Evolutionary conservation across 169 alveolate species (phyloP).

Genomic region (Perkinsus chesapeaki): DNA sequence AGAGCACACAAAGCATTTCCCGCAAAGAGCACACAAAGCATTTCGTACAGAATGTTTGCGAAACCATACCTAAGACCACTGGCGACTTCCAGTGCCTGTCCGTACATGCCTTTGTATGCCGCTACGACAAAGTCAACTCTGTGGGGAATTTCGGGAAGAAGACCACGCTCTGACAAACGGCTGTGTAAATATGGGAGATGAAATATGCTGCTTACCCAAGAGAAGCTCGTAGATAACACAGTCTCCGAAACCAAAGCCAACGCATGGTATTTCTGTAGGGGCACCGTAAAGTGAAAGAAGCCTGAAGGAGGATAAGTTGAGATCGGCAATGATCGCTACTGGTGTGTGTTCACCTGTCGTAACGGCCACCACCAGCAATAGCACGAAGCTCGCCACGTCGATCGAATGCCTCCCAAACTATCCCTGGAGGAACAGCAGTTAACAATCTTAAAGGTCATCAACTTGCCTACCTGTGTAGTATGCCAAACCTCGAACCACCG

Average conservation of each 20-base stretch:
- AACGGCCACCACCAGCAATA: constrained; percentile 38
- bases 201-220: not conserved
- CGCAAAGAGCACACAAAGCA: too few species aligned
- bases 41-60: too few species aligned
- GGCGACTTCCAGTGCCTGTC: not conserved
- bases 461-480: constrained; percentile 27
- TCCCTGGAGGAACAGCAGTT: too few species aligned
- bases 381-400: constrained; percentile 29
- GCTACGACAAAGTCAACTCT: constrained; percentile 15
- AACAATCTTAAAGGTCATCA: not conserved
- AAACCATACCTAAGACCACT: not conserved
- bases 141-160: constrained; percentile 11
- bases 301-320: not conserved
- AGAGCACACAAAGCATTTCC: too few species aligned
- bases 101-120: not conserved
- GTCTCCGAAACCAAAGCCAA: constrained; percentile 51
- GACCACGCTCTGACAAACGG: not conserved
- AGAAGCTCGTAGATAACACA: constrained; percentile 37
- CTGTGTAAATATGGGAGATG: not conserved
- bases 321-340: not conserved
- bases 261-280: constrained; percentile 13
- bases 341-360: constrained; percentile 13
- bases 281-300: not conserved
- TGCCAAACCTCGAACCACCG: constrained; percentile 40
- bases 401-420: constrained; percentile 42